These are phyloP conservation scores for Pseudocercospora eumusae DNA, from an alignment of 2,329 filamentous ascomycete species.

Conservation along the genomic window DNA sequence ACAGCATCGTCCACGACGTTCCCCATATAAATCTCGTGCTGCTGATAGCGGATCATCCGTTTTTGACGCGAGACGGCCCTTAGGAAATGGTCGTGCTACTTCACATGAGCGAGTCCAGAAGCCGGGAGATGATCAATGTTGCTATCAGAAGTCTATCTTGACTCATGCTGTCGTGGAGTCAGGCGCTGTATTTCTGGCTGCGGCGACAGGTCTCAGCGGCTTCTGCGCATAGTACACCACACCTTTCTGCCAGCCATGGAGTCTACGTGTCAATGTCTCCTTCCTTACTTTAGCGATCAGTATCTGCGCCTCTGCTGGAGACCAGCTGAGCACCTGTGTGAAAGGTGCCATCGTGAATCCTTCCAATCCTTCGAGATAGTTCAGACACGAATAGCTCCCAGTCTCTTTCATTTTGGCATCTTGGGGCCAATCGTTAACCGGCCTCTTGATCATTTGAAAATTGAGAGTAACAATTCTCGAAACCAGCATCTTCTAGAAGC, in stretches of 20 bases:
- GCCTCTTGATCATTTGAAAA: slow-evolving; percentile 29
- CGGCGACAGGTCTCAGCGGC: not conserved
- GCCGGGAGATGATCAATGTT: not conserved
- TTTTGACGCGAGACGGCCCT: not conserved
- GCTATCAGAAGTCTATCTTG: not conserved
- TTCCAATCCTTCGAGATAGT: slow-evolving; percentile 44
- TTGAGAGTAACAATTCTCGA: slow-evolving; percentile 35
- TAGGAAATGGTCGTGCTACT: not conserved
- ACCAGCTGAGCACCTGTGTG: slow-evolving; percentile 47
- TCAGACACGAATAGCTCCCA: slow-evolving; percentile 29
- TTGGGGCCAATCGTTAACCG: slow-evolving; percentile 37
- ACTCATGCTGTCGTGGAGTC: not conserved
- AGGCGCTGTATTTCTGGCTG: not conserved
- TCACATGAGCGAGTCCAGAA: not conserved
- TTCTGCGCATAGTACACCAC: slow-evolving; percentile 13
- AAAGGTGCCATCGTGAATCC: slow-evolving; percentile 49
- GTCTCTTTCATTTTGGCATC: slow-evolving; percentile 26
- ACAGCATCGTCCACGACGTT: not conserved
- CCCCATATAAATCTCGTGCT: not conserved
- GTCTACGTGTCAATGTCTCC: slow-evolving; percentile 35
- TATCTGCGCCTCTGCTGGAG: slow-evolving; percentile 47
- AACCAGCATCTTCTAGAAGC: slow-evolving; percentile 30
- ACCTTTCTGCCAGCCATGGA: slow-evolving; percentile 30
- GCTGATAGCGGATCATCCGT: not conserved
- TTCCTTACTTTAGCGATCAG: slow-evolving; percentile 48